Base-by-base conservation (phyloP, 306 rosid species). In the Vigna unguiculata region DNA sequence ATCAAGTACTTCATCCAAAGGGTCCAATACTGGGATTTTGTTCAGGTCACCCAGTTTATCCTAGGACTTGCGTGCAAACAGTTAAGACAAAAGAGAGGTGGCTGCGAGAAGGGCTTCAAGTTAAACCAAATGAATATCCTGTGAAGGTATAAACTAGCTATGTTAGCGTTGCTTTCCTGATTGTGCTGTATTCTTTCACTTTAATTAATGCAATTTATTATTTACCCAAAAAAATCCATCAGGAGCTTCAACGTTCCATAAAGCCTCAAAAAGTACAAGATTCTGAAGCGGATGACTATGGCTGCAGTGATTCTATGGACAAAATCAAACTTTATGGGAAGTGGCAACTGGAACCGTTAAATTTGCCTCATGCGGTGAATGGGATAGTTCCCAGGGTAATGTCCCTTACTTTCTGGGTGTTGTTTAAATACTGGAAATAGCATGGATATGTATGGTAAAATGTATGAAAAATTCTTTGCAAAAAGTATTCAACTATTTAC, bases 61-160 rank as follows among this genome's bases (percentile, higher is more conserved):
- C 92, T 51, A 85, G 98, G 81, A 89, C 90, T 36, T 89, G 97
- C 76, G 98, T 94, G 83, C 97, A 92, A 83, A 80, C 86, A 45
- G 88, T 94, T 32, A 88, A 81, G 91, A 89, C 96, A 69, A 92
- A 82, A 81, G 80, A 88, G 43, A 90, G 93, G 83, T 92, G 98
- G 98, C 89, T 92, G 53, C 89, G 93, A 68, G 98, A 95, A 71
- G 98, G 92, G 61, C 85, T 92, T 82, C 97, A 92, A 89, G 86
- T 92, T 55, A 95, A 90, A 92, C 72, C 91, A 77, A 80, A 76
- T 80, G 97, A 88, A 79, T 89, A 76, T 71, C 95, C 93, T 66
- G 87, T 72, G 24, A 94, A 94, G 98, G 98, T 94, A 68, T 77
- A 74, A 43, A 80, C 69, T 78, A 34, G 54, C 80, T 65, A 53